Conservation (phyloP, 331 rosid species). For the Dryas integrifolia region DNA sequence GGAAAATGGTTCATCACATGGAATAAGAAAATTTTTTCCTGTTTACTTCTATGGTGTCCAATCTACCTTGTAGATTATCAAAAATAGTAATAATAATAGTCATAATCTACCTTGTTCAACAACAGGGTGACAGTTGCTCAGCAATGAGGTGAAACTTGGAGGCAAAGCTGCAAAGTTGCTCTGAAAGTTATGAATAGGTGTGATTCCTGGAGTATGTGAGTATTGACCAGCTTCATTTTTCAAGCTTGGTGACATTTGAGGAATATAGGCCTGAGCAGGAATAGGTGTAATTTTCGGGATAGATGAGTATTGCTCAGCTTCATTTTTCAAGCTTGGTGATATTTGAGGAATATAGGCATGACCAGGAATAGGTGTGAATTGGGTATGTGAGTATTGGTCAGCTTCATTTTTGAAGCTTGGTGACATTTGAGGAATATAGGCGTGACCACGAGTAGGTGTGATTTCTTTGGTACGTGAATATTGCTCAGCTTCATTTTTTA, state of each 20-base stretch:
- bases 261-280: slow-evolving; percentile 31
- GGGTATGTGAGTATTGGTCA: slow-evolving; percentile 36
- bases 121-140: slow-evolving; percentile 25
- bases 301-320: slow-evolving; percentile 33
- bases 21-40: slow-evolving; percentile 19
- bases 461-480: slow-evolving; percentile 35
- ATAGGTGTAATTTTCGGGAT: slow-evolving; percentile 21
- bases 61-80: background rate
- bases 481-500: slow-evolving; percentile 28
- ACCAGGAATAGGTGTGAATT: slow-evolving; percentile 25
- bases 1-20: slow-evolving; percentile 23
- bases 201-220: slow-evolving; percentile 32
- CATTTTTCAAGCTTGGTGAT: slow-evolving; percentile 35
- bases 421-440: slow-evolving; percentile 48
- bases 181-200: slow-evolving; percentile 36
- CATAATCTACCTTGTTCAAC: slow-evolving; percentile 40
- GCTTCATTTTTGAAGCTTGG: slow-evolving; percentile 31
- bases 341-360: slow-evolving; percentile 48
- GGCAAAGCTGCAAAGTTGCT: slow-evolving; percentile 38
- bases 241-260: slow-evolving; percentile 38
- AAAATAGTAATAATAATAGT: background rate
- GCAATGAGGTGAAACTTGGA: slow-evolving; percentile 21
- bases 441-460: background rate
- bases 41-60: slow-evolving; percentile 6
- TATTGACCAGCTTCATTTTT: slow-evolving; percentile 34